Conservation (phyloP, 306 rosid species). For the Sphenostylis stenocarpa region DNA sequence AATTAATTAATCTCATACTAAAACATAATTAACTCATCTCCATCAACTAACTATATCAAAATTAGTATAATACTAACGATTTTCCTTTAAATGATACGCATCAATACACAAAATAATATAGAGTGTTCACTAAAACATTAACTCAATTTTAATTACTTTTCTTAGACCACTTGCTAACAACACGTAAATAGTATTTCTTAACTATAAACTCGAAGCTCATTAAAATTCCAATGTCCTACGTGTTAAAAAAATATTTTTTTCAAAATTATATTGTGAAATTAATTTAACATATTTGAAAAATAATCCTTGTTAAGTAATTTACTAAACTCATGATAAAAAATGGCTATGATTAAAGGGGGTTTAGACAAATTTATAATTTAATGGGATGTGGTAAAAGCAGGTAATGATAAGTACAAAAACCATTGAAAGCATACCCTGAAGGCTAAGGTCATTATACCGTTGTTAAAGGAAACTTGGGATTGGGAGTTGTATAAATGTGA, state of each 20-base stretch:
- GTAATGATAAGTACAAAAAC: constrained; percentile 27
- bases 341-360: no score
- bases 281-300: no score
- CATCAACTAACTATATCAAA: not conserved
- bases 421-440: constrained; percentile 28
- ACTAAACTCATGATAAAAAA: no score
- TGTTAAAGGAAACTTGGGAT: constrained; percentile 25
- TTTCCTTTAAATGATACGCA: not conserved
- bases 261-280: no score
- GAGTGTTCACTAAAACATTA: not conserved
- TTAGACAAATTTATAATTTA: no score
- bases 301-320: no score
- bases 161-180: not conserved
- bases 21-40: not conserved
- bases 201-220: not conserved
- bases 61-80: constrained; percentile 2
- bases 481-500: constrained; percentile 14
- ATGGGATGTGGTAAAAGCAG: constrained; percentile 24
- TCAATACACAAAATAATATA: not conserved
- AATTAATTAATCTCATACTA: constrained; percentile 11
- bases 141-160: not conserved
- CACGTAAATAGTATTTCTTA: not conserved
- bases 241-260: no score
- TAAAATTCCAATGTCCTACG: not conserved
- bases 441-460: constrained; percentile 14